A percentile compares a stretch with the other conserved stretches of the same genome.
Evolutionary conservation across 192 early-diverging fungal species (phyloP).

Genomic region (Coemansia sp.): DNA sequence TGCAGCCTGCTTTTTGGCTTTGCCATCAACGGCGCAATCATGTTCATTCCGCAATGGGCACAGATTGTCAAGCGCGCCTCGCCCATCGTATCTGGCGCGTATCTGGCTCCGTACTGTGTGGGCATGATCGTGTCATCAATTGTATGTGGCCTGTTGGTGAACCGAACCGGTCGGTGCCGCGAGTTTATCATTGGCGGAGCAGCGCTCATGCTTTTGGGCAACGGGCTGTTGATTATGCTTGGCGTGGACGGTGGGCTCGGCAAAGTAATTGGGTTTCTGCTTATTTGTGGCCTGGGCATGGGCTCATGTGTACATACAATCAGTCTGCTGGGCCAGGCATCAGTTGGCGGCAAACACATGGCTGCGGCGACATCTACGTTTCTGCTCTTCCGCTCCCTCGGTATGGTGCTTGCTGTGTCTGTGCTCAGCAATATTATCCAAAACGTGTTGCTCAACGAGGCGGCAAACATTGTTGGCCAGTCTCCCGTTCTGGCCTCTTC

Average conservation of each 20-base stretch:
- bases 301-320: conserved; percentile 72
- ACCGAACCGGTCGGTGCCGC: conserved; percentile 59
- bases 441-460: conserved; percentile 53
- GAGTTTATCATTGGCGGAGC: conserved; percentile 66
- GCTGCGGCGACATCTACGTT: conserved; percentile 64
- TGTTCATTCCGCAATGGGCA: conserved; percentile 39
- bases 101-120: conserved; percentile 28
- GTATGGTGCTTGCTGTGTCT: conserved; percentile 58
- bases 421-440: conserved; percentile 60
- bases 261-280: conserved; percentile 62
- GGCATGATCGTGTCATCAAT: conserved; percentile 51
- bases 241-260: conserved; percentile 48
- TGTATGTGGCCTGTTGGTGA: conserved; percentile 60
- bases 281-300: conserved; percentile 71
- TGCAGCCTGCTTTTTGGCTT: conserved; percentile 36
- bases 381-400: conserved; percentile 66
- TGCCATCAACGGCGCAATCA: conserved; percentile 30
- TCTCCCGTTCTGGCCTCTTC: conserved; percentile 28
- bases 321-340: conserved; percentile 68
- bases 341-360: conserved; percentile 60
- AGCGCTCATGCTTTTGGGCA: conserved; percentile 61
- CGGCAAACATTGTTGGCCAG: conserved; percentile 20
- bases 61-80: conserved; percentile 34
- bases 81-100: conserved; percentile 25
- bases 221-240: conserved; percentile 62